These are phyloP conservation scores for Edaphochlamys debaryana DNA, from an alignment of 139 green algal genomes.

Conservation along the genomic window DNA sequence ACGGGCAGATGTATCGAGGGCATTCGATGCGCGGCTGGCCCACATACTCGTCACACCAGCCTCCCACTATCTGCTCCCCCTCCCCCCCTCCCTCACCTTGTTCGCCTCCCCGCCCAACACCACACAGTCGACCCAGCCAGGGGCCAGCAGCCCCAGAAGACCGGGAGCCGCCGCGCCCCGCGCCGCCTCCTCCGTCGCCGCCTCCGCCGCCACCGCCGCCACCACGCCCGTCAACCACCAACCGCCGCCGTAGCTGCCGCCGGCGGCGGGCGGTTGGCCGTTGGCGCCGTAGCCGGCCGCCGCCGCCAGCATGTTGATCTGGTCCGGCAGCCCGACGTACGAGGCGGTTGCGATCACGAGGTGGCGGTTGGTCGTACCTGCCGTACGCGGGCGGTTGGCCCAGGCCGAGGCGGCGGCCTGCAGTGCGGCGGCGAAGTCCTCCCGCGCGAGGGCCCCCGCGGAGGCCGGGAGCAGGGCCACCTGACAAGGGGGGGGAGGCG, in stretches of 20 bases:
- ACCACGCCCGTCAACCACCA: conserved; percentile 6
- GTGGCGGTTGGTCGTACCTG: not conserved
- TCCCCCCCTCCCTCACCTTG: not conserved
- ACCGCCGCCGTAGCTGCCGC: not conserved
- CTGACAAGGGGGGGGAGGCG: too few species aligned
- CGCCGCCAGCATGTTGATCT: conserved; percentile 22
- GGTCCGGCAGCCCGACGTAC: not conserved
- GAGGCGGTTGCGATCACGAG: conserved; percentile 3
- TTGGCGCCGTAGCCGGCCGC: not conserved
- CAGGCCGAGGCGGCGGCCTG: not conserved
- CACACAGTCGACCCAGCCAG: conserved; percentile 24
- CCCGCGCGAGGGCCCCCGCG: not conserved
- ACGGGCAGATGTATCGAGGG: too few species aligned
- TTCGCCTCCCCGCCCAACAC: conserved; percentile 10
- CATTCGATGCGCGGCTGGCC: too few species aligned
- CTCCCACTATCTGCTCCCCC: not conserved
- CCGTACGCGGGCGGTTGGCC: too few species aligned
- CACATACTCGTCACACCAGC: not conserved
- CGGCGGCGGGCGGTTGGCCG: not conserved
- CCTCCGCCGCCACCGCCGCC: not conserved
- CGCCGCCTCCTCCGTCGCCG: not conserved
- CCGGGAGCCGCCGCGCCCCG: not conserved
- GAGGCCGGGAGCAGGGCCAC: too few species aligned
- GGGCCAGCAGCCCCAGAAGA: conserved; percentile 17
- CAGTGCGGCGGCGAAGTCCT: conserved; percentile 14